Conservation (phyloP, 2,329 filamentous ascomycete genomes). For the Fusarium continuum region DNA sequence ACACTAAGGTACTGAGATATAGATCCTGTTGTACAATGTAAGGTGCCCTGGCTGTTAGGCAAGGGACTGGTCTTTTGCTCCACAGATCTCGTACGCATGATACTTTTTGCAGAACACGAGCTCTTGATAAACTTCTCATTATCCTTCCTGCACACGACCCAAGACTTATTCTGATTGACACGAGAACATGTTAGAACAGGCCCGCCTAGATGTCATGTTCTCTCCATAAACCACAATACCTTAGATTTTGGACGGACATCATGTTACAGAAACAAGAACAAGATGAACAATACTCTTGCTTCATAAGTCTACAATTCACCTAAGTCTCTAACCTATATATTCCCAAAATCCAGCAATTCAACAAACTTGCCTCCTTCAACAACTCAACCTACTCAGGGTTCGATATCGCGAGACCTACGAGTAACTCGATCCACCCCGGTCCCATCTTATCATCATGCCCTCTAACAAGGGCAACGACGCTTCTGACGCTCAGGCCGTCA, state of each 20-base stretch:
- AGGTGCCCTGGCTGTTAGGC: too few species aligned
- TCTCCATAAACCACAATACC: not conserved
- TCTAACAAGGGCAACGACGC: not conserved
- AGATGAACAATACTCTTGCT: not conserved
- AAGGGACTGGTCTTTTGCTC: too few species aligned
- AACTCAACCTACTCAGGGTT: not conserved
- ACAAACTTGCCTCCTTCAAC: not conserved
- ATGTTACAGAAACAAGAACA: not conserved
- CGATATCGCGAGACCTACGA: not conserved
- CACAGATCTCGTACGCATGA: too few species aligned
- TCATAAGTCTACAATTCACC: too few species aligned
- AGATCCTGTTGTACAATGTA: too few species aligned
- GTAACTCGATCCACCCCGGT: not conserved
- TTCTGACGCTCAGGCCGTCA: not conserved
- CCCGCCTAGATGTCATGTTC: not conserved
- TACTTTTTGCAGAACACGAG: too few species aligned
- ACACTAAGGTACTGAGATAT: too few species aligned
- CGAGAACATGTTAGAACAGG: not conserved
- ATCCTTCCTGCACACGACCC: too few species aligned
- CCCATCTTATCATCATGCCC: not conserved
- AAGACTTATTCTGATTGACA: not conserved
- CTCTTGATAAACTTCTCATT: too few species aligned
- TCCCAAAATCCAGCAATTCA: not conserved
- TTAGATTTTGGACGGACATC: not conserved
- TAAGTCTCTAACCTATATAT: not conserved